A percentile compares a stretch with the other conserved stretches of the same genome.
phyloP scores from a whole-genome alignment of 2,329 filamentous ascomycete genomes.

The Volutella citrinella region DNA sequence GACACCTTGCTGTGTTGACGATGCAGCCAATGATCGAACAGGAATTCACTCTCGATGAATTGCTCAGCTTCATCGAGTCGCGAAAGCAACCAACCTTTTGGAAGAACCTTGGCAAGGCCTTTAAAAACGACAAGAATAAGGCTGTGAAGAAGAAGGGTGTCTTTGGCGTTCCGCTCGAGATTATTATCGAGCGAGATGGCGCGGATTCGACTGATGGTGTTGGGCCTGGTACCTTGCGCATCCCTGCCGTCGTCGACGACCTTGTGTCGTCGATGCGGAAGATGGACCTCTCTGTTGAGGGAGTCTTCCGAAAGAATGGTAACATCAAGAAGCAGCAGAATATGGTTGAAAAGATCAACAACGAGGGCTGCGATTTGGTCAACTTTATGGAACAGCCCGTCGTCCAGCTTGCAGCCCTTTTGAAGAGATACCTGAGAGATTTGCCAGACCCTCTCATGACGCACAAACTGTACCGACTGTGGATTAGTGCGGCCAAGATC shows the following conservation, averaged over 20 bases:
- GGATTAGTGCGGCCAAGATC: slow-evolving; percentile 87
- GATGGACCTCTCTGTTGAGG: slow-evolving; percentile 98
- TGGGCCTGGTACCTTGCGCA: slow-evolving; percentile 82
- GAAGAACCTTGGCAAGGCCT: slow-evolving; percentile 97
- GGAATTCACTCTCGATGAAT: slow-evolving; percentile 89
- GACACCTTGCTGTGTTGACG: slow-evolving; percentile 88
- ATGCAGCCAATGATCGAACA: slow-evolving; percentile 91
- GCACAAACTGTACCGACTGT: slow-evolving; percentile 88
- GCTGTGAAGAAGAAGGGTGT: slow-evolving; percentile 86
- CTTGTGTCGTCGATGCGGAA: slow-evolving; percentile 92
- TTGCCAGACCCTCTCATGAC: slow-evolving; percentile 93
- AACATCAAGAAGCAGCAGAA: slow-evolving; percentile 95
- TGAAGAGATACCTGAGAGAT: slow-evolving; percentile 94
- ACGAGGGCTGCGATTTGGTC: slow-evolving; percentile 77
- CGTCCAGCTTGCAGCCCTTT: slow-evolving; percentile 86
- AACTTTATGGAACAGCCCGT: slow-evolving; percentile 87
- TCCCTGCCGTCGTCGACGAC: slow-evolving; percentile 94
- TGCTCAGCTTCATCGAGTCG: slow-evolving; percentile 88
- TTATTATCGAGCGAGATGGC: slow-evolving; percentile 87
- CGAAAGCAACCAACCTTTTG: slow-evolving; percentile 89
- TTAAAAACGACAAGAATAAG: slow-evolving; percentile 80
- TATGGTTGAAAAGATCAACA: slow-evolving; percentile 80
- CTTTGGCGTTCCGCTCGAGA: slow-evolving; percentile 85
- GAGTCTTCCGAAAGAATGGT: slow-evolving; percentile 98
- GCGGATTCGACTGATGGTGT: slow-evolving; percentile 98